Percentiles rank a stretch among this genome's conserved stretches.
These are phyloP conservation scores for Colletotrichum gigasporum DNA, from an alignment of 2,329 filamentous ascomycete genomes.

Conservation along the genomic window DNA sequence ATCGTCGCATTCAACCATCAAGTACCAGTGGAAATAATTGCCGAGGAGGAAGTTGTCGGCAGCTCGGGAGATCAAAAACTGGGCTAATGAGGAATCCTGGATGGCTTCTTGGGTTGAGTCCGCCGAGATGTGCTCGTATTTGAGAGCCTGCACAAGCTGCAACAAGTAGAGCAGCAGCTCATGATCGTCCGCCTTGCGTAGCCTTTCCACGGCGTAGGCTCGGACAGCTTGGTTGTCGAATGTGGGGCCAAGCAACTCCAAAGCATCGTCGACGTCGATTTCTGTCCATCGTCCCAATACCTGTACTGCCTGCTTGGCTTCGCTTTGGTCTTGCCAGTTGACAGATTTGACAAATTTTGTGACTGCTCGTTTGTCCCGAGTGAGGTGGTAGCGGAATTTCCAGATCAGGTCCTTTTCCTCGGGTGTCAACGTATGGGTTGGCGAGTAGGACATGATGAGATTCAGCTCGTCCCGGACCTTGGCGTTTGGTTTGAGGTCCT, in stretches of 20 bases:
- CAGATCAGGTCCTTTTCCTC: slow-evolving; percentile 97
- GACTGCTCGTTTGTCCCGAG: slow-evolving; percentile 88
- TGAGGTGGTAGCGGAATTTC: slow-evolving; percentile 96
- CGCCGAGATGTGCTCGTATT: slow-evolving; percentile 83
- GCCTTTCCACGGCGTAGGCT: slow-evolving; percentile 90
- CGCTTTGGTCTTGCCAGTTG: slow-evolving; percentile 87
- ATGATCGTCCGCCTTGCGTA: slow-evolving; percentile 91
- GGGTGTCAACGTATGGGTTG: slow-evolving; percentile 85
- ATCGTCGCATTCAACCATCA: slow-evolving; percentile 97
- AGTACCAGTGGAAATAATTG: slow-evolving; percentile 97
- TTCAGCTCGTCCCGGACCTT: slow-evolving; percentile 96
- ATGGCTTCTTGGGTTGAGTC: slow-evolving; percentile 64
- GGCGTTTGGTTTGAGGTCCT: slow-evolving; percentile 94
- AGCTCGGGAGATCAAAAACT: slow-evolving; percentile 88
- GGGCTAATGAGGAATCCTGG: slow-evolving; percentile 84
- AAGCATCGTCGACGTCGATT: slow-evolving; percentile 95
- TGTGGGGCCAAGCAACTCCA: slow-evolving; percentile 91
- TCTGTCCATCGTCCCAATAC: slow-evolving; percentile 94
- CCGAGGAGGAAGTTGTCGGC: slow-evolving; percentile 89
- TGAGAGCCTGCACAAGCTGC: slow-evolving; percentile 94
- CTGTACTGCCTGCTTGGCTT: slow-evolving; percentile 89
- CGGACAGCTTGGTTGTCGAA: slow-evolving; percentile 90
- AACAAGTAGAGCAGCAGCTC: slow-evolving; percentile 91
- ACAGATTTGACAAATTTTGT: slow-evolving; percentile 99
- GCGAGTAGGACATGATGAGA: slow-evolving; percentile 88